Evolutionary conservation across 1,284 basidiomycete genomes (phyloP), one percentile per base, ranked within the genome.

Genomic region (Heterobasidion occidentale): DNA sequence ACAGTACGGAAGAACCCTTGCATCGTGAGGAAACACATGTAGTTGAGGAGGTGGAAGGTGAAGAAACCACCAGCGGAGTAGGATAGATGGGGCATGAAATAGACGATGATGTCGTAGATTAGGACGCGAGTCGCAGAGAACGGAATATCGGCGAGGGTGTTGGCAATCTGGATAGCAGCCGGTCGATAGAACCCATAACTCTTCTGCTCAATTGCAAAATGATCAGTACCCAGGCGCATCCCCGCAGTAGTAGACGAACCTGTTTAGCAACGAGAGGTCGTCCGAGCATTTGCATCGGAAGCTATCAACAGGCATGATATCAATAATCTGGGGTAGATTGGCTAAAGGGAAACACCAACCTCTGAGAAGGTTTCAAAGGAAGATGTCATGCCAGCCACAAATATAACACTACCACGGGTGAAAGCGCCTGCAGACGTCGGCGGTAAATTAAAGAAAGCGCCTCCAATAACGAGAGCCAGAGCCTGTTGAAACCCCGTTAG

Each of bases 341-440:
- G 17, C 63, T 68, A 15, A 27, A 6, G 27, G 1, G 27, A 27
- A 27, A 27, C 27, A 27, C 27, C 27, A 64, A 83, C 76, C 72
- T 91, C 88, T 56, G 82, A 81, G 68, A 93, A 92, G 0, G 90
- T 87, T 65, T 86, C 86, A 56, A 93, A 73, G 62, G 82, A 83
- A 54, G 84, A 88, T 36, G 88, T 87, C 38, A 95, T 71, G 55
- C 94, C 71, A 46, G 86, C 84, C 48, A 75, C 65, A 70, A 94
- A 94, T 52, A 95, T 81, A 48, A 92, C 82, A 71, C 90, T 84
- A 33, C 91, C 94, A 60, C 92, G 83, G n/a, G 92, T 93, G 73
- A 96, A 96, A 0, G 88, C 90, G 48, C 92, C 92, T 35, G 81
- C 79, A 7, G 92, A 83, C 0, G 88, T 86, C 14, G 77, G 64